Conservation (phyloP, 768 basidiomycete species). For the Solioccasus polychromus region DNA sequence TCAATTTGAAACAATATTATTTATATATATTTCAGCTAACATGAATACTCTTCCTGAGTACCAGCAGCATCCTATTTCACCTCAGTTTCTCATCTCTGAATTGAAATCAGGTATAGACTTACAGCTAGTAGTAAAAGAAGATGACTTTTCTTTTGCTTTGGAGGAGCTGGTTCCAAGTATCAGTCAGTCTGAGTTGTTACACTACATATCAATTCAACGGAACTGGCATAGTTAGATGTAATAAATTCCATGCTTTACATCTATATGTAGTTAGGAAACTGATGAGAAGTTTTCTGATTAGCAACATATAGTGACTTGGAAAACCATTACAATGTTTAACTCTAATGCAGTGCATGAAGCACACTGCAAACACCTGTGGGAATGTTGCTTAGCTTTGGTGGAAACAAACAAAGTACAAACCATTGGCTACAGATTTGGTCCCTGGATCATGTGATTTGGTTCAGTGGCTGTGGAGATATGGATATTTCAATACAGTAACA, state of each 20-base stretch:
- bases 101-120: conserved; percentile 69
- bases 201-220: conserved; percentile 61
- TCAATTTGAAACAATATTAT: neutral
- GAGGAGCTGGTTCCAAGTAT: conserved; percentile 74
- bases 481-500: neutral
- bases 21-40: conserved; percentile 9
- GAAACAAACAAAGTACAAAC: neutral
- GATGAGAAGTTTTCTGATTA: no score
- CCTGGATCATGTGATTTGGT: neutral
- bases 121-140: conserved; percentile 66
- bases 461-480: neutral
- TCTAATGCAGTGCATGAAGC: no score
- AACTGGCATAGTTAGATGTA: conserved; percentile 12
- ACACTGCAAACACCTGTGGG: neutral
- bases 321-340: neutral
- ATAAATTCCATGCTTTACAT: no score
- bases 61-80: conserved; percentile 62
- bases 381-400: no score
- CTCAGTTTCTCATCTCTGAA: conserved; percentile 89
- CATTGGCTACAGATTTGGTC: neutral
- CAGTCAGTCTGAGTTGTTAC: conserved; percentile 79
- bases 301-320: neutral
- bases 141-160: conserved; percentile 78
- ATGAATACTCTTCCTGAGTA: conserved; percentile 48
- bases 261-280: no score